Base-by-base conservation (phyloP, 2,329 filamentous ascomycete genomes). In the Graphiopsis chlorocephala region DNA sequence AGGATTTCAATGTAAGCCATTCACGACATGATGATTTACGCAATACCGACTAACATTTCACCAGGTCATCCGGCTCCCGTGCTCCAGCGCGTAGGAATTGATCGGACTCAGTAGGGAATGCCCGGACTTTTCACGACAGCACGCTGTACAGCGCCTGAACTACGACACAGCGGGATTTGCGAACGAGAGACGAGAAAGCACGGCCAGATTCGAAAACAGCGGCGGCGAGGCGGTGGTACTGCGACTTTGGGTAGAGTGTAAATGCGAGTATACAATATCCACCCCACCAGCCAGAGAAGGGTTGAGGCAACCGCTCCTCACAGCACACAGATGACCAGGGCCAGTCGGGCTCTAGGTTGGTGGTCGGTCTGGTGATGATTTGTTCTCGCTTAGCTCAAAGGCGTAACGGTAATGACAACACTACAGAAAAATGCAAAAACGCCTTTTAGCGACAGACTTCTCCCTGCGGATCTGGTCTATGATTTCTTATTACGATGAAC, bases 1-100 rank as follows among this genome's bases (percentile, higher is more conserved):
- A 88, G 94, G 77, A 90, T 99, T 73, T 97, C 93, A 90, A 96
- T 96, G 95, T 98, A 82, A 91, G 91, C 78, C 14, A 17, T 26
- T 11, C 3, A 11, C 10, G n/a, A 15, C 5, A 11, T 23, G 38
- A 4, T 10, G 6, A 12, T 4, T 4, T 20, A 45, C 8, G 4
- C 6, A 45, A 20, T 1, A 2, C 11, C 11, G n/a, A 31, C 60
- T 62, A 25, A 62, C 60, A 31, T 17, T 15, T 15, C 12, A 45
- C 14, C 11, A 62, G 60, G 60, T 62, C 60, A 31, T 62, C 60
- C 48, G 60, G 60, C 35, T 62, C 60, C 10, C 60, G 60, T 35
- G 48, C 60, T 29, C 60, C 60, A n/a, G 25, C 42, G 10, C 60
- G 60, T 25, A 62, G 53, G 60, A 62, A 33, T 33, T 62, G 60